Base-by-base conservation (phyloP, 768 basidiomycete species). In the Boletus barrowsii region DNA sequence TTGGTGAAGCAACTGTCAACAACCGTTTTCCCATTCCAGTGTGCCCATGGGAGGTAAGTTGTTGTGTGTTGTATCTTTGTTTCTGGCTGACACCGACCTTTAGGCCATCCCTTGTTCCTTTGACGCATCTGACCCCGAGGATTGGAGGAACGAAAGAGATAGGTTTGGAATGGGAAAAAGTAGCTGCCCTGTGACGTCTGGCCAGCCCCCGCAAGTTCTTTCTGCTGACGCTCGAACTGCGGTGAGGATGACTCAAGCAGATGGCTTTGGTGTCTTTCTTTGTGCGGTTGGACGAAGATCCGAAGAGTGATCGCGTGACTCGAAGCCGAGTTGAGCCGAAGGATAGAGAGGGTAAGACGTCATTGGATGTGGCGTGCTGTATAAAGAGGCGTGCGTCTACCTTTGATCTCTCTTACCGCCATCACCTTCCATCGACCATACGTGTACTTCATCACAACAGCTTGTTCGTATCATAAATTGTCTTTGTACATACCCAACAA, bases 1-100 rank as follows among this genome's bases (percentile, higher is more conserved):
- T 79, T 99, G 40, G 76, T 98, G 42, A 62, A 65, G 7, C 79
- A 83, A 59, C 77, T 99, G 29, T 78, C 86, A 10, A 68, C 79
- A 56, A 92, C 93, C 3, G 77, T 79, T 4, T 88, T 91, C 63
- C 95, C 96, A 2, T 98, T 97, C 71, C 91, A 92, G 67, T 99
- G 97, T 72, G 97, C 97, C 32, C 97, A 99, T 71, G 97, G 96
- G 66, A 79, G 90, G 90, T 88, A 55, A 42, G 56, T 24, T 3
- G 6, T 7, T 20, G 20, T 33, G 10, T n/a, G 13, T 41, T 14
- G 35, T 44, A 45, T 43, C 15, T 10, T 42, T 40, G 37, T 35
- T 47, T 18, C 26, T 6, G 8, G 7, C 30, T 33, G 8, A n/a
- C 17, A 26, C 20, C 24, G 44, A 47, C 22, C 39, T 36, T 24